These are phyloP conservation scores for Trametes sp. DNA, from an alignment of 1,284 basidiomycete species.

Conservation along the genomic window DNA sequence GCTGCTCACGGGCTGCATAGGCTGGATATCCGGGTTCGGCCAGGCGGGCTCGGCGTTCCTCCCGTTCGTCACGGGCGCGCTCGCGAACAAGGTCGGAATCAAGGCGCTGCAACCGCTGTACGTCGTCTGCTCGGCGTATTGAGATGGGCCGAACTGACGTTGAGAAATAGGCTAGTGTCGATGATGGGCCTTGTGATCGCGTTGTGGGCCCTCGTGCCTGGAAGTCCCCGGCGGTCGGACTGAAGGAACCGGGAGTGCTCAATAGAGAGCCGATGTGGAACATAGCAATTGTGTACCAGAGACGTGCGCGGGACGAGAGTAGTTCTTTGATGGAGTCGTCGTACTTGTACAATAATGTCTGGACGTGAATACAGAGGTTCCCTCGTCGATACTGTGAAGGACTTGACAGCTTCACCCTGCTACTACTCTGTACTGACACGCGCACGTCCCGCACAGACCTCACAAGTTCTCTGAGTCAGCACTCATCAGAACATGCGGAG, in stretches of 20 bases:
- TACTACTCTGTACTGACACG: too few relatives aligned
- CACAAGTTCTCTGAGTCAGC: too few relatives aligned
- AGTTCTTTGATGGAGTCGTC: too few relatives aligned
- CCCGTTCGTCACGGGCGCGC: constrained; percentile 63
- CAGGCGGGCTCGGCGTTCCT: constrained; percentile 61
- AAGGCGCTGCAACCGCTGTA: constrained; percentile 36
- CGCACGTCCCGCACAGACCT: too few relatives aligned
- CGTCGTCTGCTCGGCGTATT: background rate
- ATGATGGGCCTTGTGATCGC: constrained; percentile 37
- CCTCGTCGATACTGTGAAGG: too few relatives aligned
- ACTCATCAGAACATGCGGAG: too few relatives aligned
- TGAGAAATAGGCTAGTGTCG: constrained; percentile 29
- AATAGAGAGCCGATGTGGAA: too few relatives aligned
- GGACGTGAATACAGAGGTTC: too few relatives aligned
- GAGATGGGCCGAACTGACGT: background rate
- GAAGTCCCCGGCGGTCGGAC: constrained; percentile 23
- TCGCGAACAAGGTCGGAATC: constrained; percentile 54
- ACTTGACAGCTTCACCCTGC: too few relatives aligned
- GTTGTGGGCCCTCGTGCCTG: constrained; percentile 35
- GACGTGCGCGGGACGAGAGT: too few relatives aligned
- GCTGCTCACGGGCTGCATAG: constrained; percentile 62
- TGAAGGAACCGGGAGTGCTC: constrained; percentile 11
- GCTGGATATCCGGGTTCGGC: constrained; percentile 64
- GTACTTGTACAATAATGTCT: too few relatives aligned
- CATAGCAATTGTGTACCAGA: too few relatives aligned